Percentiles rank a stretch among this genome's conserved stretches.
Conservation (phyloP, 805 yeast genomes). For the Candida montana region DNA sequence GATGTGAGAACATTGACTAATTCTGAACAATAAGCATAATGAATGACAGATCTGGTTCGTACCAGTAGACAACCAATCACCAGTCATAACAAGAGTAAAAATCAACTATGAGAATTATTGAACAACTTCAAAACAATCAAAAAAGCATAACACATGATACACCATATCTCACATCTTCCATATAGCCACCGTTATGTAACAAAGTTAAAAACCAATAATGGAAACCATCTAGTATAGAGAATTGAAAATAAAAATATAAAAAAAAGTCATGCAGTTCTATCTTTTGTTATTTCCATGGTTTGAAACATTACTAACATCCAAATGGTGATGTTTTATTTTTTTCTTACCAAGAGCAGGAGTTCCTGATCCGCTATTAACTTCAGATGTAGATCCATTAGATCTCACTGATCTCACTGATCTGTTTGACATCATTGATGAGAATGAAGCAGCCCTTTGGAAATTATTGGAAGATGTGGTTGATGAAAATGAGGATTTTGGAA, state of each 20-base stretch:
- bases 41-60: too few relatives aligned
- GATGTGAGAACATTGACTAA: too few relatives aligned
- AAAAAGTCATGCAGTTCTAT: background rate
- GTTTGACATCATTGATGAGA: constrained; percentile 13
- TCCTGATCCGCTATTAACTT: constrained; percentile 1
- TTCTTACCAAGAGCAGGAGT: constrained; percentile 9
- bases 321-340: constrained; percentile 21
- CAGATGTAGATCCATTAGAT: constrained; percentile 2
- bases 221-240: too few relatives aligned
- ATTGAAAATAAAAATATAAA: background rate
- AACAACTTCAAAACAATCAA: too few relatives aligned
- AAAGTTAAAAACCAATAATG: too few relatives aligned
- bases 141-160: too few relatives aligned
- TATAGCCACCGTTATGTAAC: too few relatives aligned
- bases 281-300: constrained; percentile 8
- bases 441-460: constrained; percentile 8
- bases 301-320: constrained; percentile 17
- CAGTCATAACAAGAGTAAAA: too few relatives aligned
- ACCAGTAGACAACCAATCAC: too few relatives aligned
- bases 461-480: background rate
- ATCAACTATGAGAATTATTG: too few relatives aligned
- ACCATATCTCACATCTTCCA: too few relatives aligned
- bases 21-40: too few relatives aligned
- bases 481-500: background rate
- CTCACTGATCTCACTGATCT: constrained; percentile 5